A percentile compares a stretch with the other conserved stretches of the same genome.
phyloP scores from a whole-genome alignment of 1,284 basidiomycete genomes.

The Phaffia rhodozyma region DNA sequence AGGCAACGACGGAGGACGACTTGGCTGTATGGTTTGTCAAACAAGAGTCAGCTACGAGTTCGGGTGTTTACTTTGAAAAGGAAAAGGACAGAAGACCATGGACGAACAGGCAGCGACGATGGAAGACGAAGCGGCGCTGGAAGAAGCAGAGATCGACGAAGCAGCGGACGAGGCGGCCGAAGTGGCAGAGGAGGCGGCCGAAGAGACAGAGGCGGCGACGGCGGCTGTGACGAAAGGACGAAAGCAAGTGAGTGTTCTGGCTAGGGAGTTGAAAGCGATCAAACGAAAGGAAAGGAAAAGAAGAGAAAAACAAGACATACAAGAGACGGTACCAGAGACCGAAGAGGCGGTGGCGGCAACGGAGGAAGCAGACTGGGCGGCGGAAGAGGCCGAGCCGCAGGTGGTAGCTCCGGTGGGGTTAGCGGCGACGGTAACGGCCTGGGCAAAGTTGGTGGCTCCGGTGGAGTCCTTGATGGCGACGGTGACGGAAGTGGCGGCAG shows the following conservation, averaged over 20 bases:
- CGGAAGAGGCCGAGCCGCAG: conserved; percentile 3
- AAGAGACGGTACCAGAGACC: not conserved
- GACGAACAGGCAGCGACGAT: too few species aligned
- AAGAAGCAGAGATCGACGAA: not conserved
- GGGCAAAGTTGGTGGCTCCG: conserved; percentile 7
- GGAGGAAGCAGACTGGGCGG: conserved; percentile 1
- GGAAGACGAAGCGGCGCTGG: too few species aligned
- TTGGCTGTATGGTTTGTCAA: too few species aligned
- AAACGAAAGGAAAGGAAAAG: too few species aligned
- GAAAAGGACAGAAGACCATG: too few species aligned
- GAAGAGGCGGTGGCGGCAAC: not conserved
- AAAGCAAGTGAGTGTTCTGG: not conserved
- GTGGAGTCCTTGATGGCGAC: conserved; percentile 10
- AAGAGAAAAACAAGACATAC: too few species aligned
- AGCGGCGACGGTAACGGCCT: not conserved
- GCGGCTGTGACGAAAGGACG: not conserved
- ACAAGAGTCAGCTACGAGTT: too few species aligned
- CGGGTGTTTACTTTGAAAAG: too few species aligned
- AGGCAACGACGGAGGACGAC: too few species aligned
- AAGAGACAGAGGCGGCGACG: not conserved
- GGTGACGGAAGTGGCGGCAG: conserved; percentile 34
- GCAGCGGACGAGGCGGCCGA: not conserved
- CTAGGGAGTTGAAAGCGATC: too few species aligned
- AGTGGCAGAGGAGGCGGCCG: not conserved
- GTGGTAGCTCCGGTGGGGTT: conserved; percentile 9